A percentile compares a stretch with the other conserved stretches of the same genome.
phyloP scores from a whole-genome alignment of 2,329 filamentous ascomycete species.

The Pseudogymnoascus destructans region DNA sequence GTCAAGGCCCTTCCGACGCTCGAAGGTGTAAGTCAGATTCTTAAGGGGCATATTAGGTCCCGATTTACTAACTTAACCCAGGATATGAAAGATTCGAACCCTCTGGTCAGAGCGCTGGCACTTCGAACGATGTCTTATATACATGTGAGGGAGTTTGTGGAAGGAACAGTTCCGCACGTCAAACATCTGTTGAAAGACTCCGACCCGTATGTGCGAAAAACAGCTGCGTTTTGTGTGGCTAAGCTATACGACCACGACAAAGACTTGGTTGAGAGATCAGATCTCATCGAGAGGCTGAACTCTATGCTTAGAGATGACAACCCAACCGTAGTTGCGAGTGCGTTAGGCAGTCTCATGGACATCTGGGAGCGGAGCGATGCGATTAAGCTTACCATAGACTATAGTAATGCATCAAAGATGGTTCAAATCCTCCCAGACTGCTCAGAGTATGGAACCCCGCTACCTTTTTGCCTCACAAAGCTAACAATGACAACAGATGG shows the following conservation, averaged over 20 bases:
- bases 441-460: conserved; percentile 59
- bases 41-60: neutral
- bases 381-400: conserved; percentile 97
- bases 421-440: conserved; percentile 92
- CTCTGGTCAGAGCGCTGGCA: conserved; percentile 80
- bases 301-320: conserved; percentile 87
- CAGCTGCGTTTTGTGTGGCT: conserved; percentile 87
- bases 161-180: conserved; percentile 73
- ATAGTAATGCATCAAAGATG: conserved; percentile 94
- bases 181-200: conserved; percentile 71
- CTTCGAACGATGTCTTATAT: conserved; percentile 95
- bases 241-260: conserved; percentile 97
- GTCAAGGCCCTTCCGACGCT: conserved; percentile 84
- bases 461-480: neutral
- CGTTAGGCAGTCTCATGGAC: conserved; percentile 81
- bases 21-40: conserved; percentile 46
- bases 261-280: conserved; percentile 75
- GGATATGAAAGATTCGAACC: conserved; percentile 91
- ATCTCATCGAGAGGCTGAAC: conserved; percentile 86
- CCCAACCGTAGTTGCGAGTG: conserved; percentile 90
- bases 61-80: conserved; percentile 27
- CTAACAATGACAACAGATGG: conserved; percentile 49
- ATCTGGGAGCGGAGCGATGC: conserved; percentile 97
- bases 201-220: conserved; percentile 96
- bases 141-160: conserved; percentile 90